Conservation (phyloP, 2,329 filamentous ascomycete species). For the Cryphonectria japonica region DNA sequence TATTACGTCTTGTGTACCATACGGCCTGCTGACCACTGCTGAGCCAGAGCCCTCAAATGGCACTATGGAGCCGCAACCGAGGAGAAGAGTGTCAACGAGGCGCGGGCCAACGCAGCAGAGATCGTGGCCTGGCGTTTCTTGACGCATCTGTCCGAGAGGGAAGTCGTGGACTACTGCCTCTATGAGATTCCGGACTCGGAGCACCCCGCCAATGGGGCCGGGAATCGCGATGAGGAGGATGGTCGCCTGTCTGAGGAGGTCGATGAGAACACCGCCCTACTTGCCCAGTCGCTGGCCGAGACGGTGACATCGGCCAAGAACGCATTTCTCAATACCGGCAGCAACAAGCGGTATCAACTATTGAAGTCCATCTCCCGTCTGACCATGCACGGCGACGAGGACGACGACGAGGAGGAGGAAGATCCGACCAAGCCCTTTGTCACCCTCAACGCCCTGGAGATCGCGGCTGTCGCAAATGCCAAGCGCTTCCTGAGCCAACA, state of each 20-base stretch:
- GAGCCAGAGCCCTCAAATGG: slow-evolving; percentile 70
- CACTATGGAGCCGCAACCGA: slow-evolving; percentile 69
- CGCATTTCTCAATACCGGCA: slow-evolving; percentile 41
- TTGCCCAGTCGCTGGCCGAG: slow-evolving; percentile 40
- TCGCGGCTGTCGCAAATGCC: slow-evolving; percentile 78
- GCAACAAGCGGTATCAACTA: slow-evolving; percentile 53
- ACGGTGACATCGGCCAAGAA: slow-evolving; percentile 34
- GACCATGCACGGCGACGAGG: slow-evolving; percentile 49
- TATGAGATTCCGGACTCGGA: slow-evolving; percentile 66
- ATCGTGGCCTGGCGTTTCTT: slow-evolving; percentile 82
- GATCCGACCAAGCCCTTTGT: slow-evolving; percentile 74
- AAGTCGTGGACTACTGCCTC: slow-evolving; percentile 74
- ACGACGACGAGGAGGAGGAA: slow-evolving; percentile 52
- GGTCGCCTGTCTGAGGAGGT: slow-evolving; percentile 30
- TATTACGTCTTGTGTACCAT: slow-evolving; percentile 6
- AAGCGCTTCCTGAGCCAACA: slow-evolving; percentile 84
- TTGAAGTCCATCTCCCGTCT: slow-evolving; percentile 60
- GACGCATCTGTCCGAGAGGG: slow-evolving; percentile 69
- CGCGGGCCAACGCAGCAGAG: slow-evolving; percentile 75
- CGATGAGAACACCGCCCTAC: slow-evolving; percentile 53
- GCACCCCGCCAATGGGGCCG: slow-evolving; percentile 33
- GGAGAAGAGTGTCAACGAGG: slow-evolving; percentile 67
- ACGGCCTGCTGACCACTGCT: slow-evolving; percentile 22
- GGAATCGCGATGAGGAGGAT: slow-evolving; percentile 45
- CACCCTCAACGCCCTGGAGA: slow-evolving; percentile 83